Evolutionary conservation across 2,329 filamentous ascomycete genomes (phyloP).

Genomic region (Decorospora gaudefroyi): DNA sequence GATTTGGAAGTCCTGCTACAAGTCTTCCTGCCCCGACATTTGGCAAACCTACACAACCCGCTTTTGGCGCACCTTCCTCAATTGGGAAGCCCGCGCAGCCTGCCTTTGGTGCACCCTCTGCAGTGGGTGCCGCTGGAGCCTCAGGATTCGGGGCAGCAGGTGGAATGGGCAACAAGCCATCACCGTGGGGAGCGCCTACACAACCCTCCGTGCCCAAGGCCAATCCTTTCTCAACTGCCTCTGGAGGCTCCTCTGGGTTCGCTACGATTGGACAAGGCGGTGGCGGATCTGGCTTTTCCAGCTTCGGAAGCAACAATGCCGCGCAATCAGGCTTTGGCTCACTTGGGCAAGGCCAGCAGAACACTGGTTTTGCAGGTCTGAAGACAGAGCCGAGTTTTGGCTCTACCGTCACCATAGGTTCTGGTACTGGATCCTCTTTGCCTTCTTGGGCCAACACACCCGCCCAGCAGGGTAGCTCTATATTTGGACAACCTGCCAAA

Average conservation of each 20-base stretch:
- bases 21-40: slow-evolving; percentile 20
- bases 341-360: slow-evolving; percentile 35
- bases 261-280: slow-evolving; percentile 35
- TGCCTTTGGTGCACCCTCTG: slow-evolving; percentile 35
- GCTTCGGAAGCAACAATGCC: slow-evolving; percentile 17
- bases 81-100: slow-evolving; percentile 26
- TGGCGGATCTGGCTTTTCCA: slow-evolving; percentile 32
- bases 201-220: slow-evolving; percentile 28
- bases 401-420: slow-evolving; percentile 49
- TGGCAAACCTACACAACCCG: slow-evolving; percentile 25
- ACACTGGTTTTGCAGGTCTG: slow-evolving; percentile 37
- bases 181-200: slow-evolving; percentile 31
- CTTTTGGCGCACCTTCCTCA: slow-evolving; percentile 24
- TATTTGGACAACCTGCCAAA: slow-evolving; percentile 36
- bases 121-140: slow-evolving; percentile 26
- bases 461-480: slow-evolving; percentile 31
- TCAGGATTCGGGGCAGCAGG: slow-evolving; percentile 35
- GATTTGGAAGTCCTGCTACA: slow-evolving; percentile 21
- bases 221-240: slow-evolving; percentile 43
- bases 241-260: slow-evolving; percentile 36
- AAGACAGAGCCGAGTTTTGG: slow-evolving; percentile 46
- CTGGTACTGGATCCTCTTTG: slow-evolving; percentile 40
- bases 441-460: slow-evolving; percentile 43
- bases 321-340: slow-evolving; percentile 38
- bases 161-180: slow-evolving; percentile 25